Conservation (phyloP, 2,329 filamentous ascomycete species). For the Epichloe brachyelytri region DNA sequence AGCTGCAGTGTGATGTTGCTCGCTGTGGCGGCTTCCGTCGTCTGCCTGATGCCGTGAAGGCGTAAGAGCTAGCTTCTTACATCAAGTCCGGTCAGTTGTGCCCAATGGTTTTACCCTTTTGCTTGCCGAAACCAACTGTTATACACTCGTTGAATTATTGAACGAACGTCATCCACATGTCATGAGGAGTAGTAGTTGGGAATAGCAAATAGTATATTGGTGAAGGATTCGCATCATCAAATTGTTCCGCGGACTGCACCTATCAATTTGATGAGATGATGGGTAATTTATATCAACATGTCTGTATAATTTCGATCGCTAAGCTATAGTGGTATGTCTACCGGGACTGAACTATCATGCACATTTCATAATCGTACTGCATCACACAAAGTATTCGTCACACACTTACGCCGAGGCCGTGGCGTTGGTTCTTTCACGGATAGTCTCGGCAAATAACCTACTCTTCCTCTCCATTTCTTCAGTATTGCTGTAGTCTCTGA, state of each 20-base stretch:
- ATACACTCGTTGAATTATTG: neutral
- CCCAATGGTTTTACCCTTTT: neutral
- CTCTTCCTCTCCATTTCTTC: constrained; percentile 9
- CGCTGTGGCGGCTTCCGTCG: constrained; percentile 50
- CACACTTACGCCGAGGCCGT: neutral
- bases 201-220: neutral
- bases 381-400: neutral
- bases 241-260: no score
- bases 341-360: neutral
- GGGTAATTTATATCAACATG: neutral
- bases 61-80: neutral
- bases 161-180: neutral
- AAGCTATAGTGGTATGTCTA: neutral
- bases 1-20: constrained; percentile 55
- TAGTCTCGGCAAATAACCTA: constrained; percentile 3
- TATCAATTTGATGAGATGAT: no score
- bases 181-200: neutral
- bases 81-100: no score
- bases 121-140: neutral
- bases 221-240: neutral
- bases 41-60: constrained; percentile 16
- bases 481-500: constrained; percentile 14
- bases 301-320: neutral
- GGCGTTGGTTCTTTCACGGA: neutral
- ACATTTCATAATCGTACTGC: neutral